phyloP scores from a whole-genome alignment of 1,284 basidiomycete genomes.

The Meira nashicola region DNA sequence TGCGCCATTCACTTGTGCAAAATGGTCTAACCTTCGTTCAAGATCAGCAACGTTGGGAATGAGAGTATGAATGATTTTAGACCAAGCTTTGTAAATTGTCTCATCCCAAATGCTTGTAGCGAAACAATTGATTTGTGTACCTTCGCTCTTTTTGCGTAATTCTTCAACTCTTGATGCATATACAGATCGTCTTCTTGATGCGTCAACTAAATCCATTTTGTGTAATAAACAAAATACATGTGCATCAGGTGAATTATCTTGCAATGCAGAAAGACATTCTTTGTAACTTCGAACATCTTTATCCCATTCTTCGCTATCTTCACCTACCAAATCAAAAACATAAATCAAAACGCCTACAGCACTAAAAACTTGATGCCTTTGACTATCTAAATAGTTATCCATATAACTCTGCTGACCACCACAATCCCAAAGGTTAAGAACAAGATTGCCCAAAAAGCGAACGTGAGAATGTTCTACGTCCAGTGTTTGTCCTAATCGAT shows the following conservation, averaged over 20 bases:
- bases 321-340: slow-evolving; percentile 75
- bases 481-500: slow-evolving; percentile 87
- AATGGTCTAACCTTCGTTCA: slow-evolving; percentile 74
- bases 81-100: slow-evolving; percentile 98
- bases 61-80: slow-evolving; percentile 88
- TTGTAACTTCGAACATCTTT: slow-evolving; percentile 49
- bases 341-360: slow-evolving; percentile 96
- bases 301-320: slow-evolving; percentile 58
- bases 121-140: slow-evolving; percentile 29
- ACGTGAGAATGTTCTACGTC: slow-evolving; percentile 98
- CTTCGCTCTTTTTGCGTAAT: slow-evolving; percentile 38
- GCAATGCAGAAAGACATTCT: slow-evolving; percentile 42
- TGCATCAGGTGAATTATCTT: slow-evolving; percentile 59
- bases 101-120: slow-evolving; percentile 94
- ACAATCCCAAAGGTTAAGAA: slow-evolving; percentile 93
- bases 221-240: slow-evolving; percentile 86
- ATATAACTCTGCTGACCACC: slow-evolving; percentile 97
- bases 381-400: slow-evolving; percentile 86
- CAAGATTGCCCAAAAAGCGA: slow-evolving; percentile 90
- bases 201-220: slow-evolving; percentile 81
- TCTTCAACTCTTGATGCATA: slow-evolving; percentile 59
- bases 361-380: slow-evolving; percentile 86
- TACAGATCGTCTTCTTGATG: slow-evolving; percentile 59
- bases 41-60: slow-evolving; percentile 91
- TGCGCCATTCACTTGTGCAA: slow-evolving; percentile 78